phyloP scores from a whole-genome alignment of 371 early-diverging fungal genomes.

The Rhizopus arrhizus region DNA sequence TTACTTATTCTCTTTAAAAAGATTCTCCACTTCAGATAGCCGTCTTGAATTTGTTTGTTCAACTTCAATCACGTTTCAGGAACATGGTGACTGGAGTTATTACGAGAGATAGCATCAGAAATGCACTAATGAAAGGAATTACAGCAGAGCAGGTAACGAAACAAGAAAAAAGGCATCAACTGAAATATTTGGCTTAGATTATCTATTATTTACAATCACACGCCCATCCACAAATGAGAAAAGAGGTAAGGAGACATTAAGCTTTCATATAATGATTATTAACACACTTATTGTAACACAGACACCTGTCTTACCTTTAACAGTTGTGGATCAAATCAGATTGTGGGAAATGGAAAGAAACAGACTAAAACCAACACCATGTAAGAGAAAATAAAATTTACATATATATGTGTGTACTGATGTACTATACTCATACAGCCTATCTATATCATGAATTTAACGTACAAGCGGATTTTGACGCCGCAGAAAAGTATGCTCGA shows the following conservation, averaged over 20 bases:
- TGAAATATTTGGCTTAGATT: constrained; percentile 54
- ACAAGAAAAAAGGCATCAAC: background rate
- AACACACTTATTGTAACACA: constrained; percentile 14
- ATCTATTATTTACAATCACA: constrained; percentile 86
- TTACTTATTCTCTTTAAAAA: constrained; percentile 12
- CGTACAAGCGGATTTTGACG: constrained; percentile 75
- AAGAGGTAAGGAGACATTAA: constrained; percentile 47
- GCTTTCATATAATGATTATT: background rate
- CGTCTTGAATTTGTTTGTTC: constrained; percentile 92
- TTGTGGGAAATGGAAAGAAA: constrained; percentile 98
- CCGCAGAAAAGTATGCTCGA: constrained; percentile 73
- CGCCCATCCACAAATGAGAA: constrained; percentile 92
- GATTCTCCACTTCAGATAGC: constrained; percentile 96
- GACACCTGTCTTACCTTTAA: constrained; percentile 85
- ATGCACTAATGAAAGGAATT: constrained; percentile 92
- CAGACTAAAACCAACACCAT: constrained; percentile 66
- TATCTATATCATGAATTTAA: constrained; percentile 85
- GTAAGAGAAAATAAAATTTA: constrained; percentile 25
- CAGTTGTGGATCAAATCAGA: constrained; percentile 95
- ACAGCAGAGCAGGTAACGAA: constrained; percentile 86
- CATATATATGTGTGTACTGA: background rate
- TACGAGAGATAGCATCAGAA: constrained; percentile 89
- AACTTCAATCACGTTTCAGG: constrained; percentile 82
- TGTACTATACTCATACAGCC: constrained; percentile 36
- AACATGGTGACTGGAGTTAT: constrained; percentile 95